These are phyloP conservation scores for Heterobasidion irregulare DNA, from an alignment of 1,284 basidiomycete genomes.

Conservation along the genomic window DNA sequence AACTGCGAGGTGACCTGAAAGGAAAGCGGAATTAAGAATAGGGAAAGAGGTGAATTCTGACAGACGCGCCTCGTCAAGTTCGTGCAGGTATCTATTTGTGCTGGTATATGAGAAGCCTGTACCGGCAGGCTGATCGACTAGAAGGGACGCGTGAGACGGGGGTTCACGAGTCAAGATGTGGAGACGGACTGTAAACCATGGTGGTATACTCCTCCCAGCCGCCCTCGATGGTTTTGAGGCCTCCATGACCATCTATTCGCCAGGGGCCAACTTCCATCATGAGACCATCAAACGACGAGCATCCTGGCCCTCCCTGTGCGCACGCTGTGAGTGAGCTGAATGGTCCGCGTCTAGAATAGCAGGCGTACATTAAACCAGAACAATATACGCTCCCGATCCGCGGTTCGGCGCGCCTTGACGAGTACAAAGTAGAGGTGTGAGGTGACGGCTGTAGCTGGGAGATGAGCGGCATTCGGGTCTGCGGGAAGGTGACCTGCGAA, in stretches of 20 bases:
- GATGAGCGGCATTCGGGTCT: slow-evolving; percentile 54
- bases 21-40: slow-evolving; percentile 4
- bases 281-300: slow-evolving; percentile 93
- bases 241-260: slow-evolving; percentile 73
- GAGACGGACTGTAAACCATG: slow-evolving; percentile 76
- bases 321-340: no score
- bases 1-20: slow-evolving; percentile 77
- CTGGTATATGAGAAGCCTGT: slow-evolving; percentile 90
- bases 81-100: slow-evolving; percentile 80
- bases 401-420: slow-evolving; percentile 79
- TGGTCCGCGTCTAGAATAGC: no score
- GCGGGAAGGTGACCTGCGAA: slow-evolving; percentile 79
- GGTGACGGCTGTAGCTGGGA: slow-evolving; percentile 48
- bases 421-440: slow-evolving; percentile 89
- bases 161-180: not conserved
- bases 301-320: slow-evolving; percentile 84
- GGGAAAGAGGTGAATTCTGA: not conserved
- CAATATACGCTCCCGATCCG: slow-evolving; percentile 83
- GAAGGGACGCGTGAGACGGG: not conserved
- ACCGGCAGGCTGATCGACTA: slow-evolving; percentile 95
- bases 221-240: slow-evolving; percentile 73
- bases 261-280: slow-evolving; percentile 99
- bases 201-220: slow-evolving; percentile 99
- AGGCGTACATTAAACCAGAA: slow-evolving; percentile 91
- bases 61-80: slow-evolving; percentile 56